Evolutionary conservation across 768 basidiomycete species (phyloP).

Genomic region (Lyophyllum semitale): DNA sequence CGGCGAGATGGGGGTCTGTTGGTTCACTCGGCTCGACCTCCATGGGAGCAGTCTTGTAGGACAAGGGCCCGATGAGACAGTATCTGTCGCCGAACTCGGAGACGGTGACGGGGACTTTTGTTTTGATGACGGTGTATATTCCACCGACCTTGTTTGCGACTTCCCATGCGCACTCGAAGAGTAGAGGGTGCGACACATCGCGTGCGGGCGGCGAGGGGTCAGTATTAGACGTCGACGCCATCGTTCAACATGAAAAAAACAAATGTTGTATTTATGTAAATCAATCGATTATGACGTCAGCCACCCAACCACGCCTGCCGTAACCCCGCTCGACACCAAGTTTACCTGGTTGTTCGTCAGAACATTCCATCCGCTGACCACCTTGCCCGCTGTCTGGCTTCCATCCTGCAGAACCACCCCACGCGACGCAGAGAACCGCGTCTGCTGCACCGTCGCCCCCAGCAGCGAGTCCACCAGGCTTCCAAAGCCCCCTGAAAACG

Average conservation of each 20-base stretch:
- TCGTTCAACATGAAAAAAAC: too few relatives aligned
- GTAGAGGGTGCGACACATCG: constrained; percentile 76
- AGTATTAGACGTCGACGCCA: constrained; percentile 28
- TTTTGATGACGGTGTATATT: constrained; percentile 99
- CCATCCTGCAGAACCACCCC: constrained; percentile 68
- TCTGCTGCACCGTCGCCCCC: constrained; percentile 85
- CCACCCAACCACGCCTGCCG: constrained; percentile 32
- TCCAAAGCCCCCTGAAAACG: constrained; percentile 71
- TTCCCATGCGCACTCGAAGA: constrained; percentile 98
- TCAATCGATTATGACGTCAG: constrained; percentile 14
- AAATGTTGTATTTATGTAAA: too few relatives aligned
- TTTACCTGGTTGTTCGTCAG: constrained; percentile 82
- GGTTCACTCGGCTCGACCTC: constrained; percentile 96
- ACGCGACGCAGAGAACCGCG: constrained; percentile 64
- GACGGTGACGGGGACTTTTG: constrained; percentile 97
- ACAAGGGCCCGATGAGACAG: constrained; percentile 95
- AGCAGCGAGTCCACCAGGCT: constrained; percentile 86
- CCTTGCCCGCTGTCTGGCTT: constrained; percentile 24
- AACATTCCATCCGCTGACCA: constrained; percentile 65
- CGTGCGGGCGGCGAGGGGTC: constrained; percentile 43
- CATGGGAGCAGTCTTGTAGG: constrained; percentile 98
- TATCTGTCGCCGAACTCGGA: constrained; percentile 95
- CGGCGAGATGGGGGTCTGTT: constrained; percentile 73
- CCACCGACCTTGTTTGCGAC: constrained; percentile 99
- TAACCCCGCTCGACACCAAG: constrained; percentile 39